Percentiles rank a stretch among this genome's conserved stretches.
Evolutionary conservation across 2,329 filamentous ascomycete genomes (phyloP).

Genomic region (Talaromyces verruculosus): DNA sequence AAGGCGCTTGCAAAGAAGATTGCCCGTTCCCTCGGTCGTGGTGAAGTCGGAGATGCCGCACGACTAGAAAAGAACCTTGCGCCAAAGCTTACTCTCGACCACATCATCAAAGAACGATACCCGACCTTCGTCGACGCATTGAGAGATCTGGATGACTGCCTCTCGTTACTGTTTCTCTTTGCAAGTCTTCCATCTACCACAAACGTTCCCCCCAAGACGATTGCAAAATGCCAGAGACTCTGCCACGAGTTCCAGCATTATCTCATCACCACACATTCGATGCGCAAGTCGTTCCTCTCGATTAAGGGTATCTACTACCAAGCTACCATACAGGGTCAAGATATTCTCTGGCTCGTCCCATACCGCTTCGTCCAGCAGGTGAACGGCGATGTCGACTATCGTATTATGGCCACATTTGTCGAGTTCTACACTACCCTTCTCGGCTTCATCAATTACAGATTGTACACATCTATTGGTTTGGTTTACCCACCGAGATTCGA

Average conservation of each 20-base stretch:
- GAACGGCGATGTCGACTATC: conserved; percentile 91
- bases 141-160: conserved; percentile 90
- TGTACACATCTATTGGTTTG: conserved; percentile 87
- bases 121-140: conserved; percentile 94
- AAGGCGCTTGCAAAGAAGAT: conserved; percentile 98
- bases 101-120: conserved; percentile 97
- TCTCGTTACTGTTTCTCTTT: conserved; percentile 97
- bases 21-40: conserved; percentile 82
- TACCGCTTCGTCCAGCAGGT: conserved; percentile 97
- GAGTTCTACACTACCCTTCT: conserved; percentile 98
- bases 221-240: conserved; percentile 88
- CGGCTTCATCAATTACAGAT: conserved; percentile 91
- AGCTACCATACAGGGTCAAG: conserved; percentile 93
- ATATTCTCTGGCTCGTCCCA: conserved; percentile 93
- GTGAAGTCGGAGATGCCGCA: conserved; percentile 84
- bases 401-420: conserved; percentile 98
- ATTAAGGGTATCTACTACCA: conserved; percentile 99
- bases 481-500: conserved; percentile 97
- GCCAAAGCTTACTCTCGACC: conserved; percentile 86
- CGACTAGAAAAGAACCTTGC: conserved; percentile 88
- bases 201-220: conserved; percentile 89
- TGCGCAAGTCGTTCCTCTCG: conserved; percentile 94
- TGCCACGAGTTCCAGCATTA: conserved; percentile 98
- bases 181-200: conserved; percentile 90
- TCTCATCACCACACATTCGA: conserved; percentile 83